Evolutionary conservation across 768 basidiomycete genomes (phyloP).

Genomic region (Sistotremastrum niveocremeum): DNA sequence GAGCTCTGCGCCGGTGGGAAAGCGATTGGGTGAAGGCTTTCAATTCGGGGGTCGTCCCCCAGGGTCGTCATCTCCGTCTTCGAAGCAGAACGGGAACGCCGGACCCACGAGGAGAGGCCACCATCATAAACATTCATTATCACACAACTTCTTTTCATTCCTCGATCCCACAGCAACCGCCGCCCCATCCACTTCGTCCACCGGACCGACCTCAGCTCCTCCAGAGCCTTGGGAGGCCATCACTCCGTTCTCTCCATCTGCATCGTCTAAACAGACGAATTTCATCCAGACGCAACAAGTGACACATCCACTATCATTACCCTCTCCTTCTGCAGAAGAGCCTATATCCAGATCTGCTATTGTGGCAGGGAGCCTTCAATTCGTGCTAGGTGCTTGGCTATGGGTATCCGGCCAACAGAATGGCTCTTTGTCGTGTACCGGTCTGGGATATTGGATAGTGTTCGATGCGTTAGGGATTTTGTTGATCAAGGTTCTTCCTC

Average conservation of each 20-base stretch:
- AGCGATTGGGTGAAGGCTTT: slow-evolving; percentile 40
- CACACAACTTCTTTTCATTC: slow-evolving; percentile 93
- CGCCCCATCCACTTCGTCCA: slow-evolving; percentile 29
- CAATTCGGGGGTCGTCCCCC: slow-evolving; percentile 49
- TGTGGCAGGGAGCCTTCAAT: slow-evolving; percentile 25
- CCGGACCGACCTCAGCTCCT: slow-evolving; percentile 46
- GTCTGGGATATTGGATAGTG: slow-evolving; percentile 91
- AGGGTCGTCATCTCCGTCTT: slow-evolving; percentile 14
- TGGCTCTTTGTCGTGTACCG: slow-evolving; percentile 79
- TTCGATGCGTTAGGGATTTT: slow-evolving; percentile 83
- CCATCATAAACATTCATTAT: slow-evolving; percentile 88
- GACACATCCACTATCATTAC: slow-evolving; percentile 1
- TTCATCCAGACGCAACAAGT: neutral
- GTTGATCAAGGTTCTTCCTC: slow-evolving; percentile 31
- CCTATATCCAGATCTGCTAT: slow-evolving; percentile 5
- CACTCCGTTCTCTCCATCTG: slow-evolving; percentile 22
- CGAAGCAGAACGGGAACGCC: slow-evolving; percentile 1
- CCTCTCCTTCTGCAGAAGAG: neutral
- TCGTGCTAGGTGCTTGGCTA: slow-evolving; percentile 53
- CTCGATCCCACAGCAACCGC: slow-evolving; percentile 47
- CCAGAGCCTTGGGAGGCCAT: slow-evolving; percentile 57
- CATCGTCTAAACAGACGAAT: neutral
- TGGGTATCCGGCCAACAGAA: slow-evolving; percentile 87
- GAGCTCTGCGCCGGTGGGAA: slow-evolving; percentile 12
- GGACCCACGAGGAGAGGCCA: slow-evolving; percentile 48